Percentiles rank a stretch among this genome's conserved stretches.
Evolutionary conservation across 139 green algal genomes (phyloP).

Genomic region (Gonium pectorale): DNA sequence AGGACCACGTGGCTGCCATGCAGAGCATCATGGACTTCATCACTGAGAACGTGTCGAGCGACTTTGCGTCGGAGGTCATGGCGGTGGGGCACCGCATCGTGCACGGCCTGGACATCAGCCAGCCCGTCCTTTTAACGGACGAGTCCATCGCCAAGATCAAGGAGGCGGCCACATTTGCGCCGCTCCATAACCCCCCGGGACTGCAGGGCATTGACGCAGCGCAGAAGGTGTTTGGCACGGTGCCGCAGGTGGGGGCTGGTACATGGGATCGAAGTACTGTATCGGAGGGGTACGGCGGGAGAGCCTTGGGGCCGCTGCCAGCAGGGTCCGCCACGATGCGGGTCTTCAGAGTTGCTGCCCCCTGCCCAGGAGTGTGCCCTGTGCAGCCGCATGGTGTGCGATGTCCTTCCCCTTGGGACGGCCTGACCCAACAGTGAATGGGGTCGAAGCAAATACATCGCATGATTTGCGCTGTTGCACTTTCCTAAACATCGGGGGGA

Average conservation of each 20-base stretch:
- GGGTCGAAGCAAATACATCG: no score
- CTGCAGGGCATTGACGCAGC: slow-evolving; percentile 79
- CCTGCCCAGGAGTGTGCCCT: no score
- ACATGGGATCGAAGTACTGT: no score
- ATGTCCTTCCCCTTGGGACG: no score
- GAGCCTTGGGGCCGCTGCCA: no score
- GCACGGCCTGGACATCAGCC: slow-evolving; percentile 81
- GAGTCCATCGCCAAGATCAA: slow-evolving; percentile 67
- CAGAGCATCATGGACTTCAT: slow-evolving; percentile 67
- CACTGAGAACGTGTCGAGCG: slow-evolving; percentile 46
- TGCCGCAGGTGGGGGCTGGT: slow-evolving; percentile 79
- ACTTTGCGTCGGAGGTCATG: slow-evolving; percentile 62
- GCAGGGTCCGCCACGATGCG: no score
- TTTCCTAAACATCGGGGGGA: no score
- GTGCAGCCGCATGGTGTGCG: no score
- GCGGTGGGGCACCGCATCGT: slow-evolving; percentile 78
- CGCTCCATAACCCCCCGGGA: slow-evolving; percentile 90
- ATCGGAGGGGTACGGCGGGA: no score
- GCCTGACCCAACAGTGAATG: no score
- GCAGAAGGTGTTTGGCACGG: slow-evolving; percentile 61
- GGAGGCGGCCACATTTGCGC: slow-evolving; percentile 77
- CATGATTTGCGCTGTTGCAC: no score
- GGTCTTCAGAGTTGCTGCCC: no score
- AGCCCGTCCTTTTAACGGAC: slow-evolving; percentile 70
- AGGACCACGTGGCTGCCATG: slow-evolving; percentile 72